Conservation (phyloP, 1,139 yeast genomes). For the Zhuliangozyma parablackwelliae region DNA sequence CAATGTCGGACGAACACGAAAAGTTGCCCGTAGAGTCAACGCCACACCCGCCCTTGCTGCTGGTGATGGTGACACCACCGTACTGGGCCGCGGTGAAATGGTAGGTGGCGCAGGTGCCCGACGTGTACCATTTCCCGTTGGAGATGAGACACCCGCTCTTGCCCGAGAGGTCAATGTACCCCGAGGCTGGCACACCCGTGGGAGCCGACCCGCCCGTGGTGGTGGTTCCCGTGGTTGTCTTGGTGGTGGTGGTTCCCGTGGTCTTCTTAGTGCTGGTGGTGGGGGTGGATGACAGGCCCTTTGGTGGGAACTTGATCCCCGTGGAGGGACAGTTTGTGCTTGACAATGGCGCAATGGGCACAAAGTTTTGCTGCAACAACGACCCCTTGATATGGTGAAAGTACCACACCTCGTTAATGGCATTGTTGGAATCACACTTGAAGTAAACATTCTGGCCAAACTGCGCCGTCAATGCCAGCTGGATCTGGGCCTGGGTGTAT, state of each 20-base stretch:
- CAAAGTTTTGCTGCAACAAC: constrained; percentile 58
- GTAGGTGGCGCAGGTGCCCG: constrained; percentile 86
- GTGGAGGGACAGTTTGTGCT: constrained; percentile 57
- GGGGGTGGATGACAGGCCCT: constrained; percentile 34
- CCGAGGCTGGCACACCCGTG: constrained; percentile 28
- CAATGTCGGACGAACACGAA: constrained; percentile 28
- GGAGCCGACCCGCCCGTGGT: constrained; percentile 9
- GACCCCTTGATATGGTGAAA: constrained; percentile 79
- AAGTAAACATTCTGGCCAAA: constrained; percentile 64
- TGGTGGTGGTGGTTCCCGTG: constrained; percentile 8
- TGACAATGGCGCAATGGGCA: constrained; percentile 57
- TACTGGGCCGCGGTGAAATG: constrained; percentile 37
- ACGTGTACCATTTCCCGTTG: constrained; percentile 77
- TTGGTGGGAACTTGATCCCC: constrained; percentile 76
- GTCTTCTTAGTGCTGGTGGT: neutral
- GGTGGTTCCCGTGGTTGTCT: constrained; percentile 8
- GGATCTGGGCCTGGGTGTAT: constrained; percentile 62
- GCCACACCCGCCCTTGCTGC: constrained; percentile 75
- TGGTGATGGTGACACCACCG: constrained; percentile 66
- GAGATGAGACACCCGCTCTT: constrained; percentile 76
- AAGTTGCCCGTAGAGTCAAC: constrained; percentile 30
- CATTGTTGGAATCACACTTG: constrained; percentile 57
- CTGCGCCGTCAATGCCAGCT: constrained; percentile 54
- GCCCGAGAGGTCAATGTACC: constrained; percentile 49
- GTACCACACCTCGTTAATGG: constrained; percentile 87